Evolutionary conservation across 2,329 filamentous ascomycete genomes (phyloP).

Genomic region (Xylariaceae sp.): DNA sequence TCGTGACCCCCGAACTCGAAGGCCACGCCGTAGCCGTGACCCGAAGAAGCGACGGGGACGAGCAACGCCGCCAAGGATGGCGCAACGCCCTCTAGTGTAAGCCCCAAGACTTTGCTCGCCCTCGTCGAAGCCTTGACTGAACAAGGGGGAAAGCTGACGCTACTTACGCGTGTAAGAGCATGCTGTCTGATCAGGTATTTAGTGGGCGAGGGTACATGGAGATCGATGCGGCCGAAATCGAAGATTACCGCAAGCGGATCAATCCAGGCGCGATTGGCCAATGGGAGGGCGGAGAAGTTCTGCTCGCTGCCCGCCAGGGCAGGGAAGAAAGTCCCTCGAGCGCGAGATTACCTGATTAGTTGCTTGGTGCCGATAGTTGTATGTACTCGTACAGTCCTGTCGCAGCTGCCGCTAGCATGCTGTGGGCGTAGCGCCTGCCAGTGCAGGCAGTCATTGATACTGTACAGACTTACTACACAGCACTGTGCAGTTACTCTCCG

Average conservation of each 20-base stretch:
- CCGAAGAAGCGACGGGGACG: too few species aligned
- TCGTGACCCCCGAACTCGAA: too few species aligned
- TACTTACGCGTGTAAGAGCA: neutral
- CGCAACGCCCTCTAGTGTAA: too few species aligned
- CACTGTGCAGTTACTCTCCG: neutral
- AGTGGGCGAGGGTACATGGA: constrained; percentile 18
- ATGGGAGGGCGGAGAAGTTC: constrained; percentile 9
- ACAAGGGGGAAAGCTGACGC: neutral
- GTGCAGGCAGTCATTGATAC: neutral
- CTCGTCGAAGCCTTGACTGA: neutral
- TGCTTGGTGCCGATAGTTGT: neutral
- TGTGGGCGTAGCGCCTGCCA: neutral
- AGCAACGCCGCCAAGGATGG: too few species aligned
- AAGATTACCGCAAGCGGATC: constrained; percentile 23
- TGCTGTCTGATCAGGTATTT: constrained; percentile 9
- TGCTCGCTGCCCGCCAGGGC: constrained; percentile 1
- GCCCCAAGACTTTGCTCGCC: neutral
- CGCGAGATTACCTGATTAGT: constrained; percentile 7
- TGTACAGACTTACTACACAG: neutral
- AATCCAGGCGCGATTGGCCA: constrained; percentile 14
- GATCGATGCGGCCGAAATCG: constrained; percentile 12
- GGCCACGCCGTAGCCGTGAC: too few species aligned
- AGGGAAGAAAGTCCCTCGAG: constrained; percentile 16
- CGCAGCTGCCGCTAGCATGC: neutral
- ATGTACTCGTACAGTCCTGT: neutral